phyloP scores from a whole-genome alignment of 2,329 filamentous ascomycete genomes.

The Xylaria sp. region DNA sequence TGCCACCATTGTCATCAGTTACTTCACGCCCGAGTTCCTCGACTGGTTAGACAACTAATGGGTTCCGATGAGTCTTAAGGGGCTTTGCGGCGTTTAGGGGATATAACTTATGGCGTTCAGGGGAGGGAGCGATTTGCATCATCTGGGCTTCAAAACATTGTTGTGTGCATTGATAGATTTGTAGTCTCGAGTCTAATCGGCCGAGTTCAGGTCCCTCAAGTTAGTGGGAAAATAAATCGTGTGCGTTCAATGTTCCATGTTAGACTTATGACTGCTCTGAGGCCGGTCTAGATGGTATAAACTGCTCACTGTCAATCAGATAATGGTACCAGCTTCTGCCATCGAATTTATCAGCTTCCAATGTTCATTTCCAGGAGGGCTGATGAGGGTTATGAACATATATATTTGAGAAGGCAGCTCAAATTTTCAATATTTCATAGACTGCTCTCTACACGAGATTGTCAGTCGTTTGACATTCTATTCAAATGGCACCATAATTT shows the following conservation, averaged over 20 bases:
- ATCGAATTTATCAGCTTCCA: too few species aligned
- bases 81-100: constrained; percentile 3
- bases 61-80: not conserved
- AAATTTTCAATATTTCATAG: not conserved
- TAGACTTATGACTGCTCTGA: not conserved
- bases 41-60: constrained; percentile 63
- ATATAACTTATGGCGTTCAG: constrained; percentile 15
- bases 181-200: not conserved
- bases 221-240: not conserved
- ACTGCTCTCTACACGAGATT: not conserved
- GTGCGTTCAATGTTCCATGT: not conserved
- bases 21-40: constrained; percentile 84
- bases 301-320: too few species aligned
- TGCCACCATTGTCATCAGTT: constrained; percentile 89
- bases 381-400: not conserved
- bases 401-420: not conserved
- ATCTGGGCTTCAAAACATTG: not conserved
- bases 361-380: too few species aligned
- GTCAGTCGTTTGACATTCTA: not conserved
- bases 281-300: not conserved
- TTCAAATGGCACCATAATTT: not conserved
- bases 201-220: not conserved
- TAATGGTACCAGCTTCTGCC: too few species aligned
- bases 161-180: not conserved
- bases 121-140: not conserved